Conservation (phyloP, 176 grass and related monocot species). For the Oryza brachyantha region DNA sequence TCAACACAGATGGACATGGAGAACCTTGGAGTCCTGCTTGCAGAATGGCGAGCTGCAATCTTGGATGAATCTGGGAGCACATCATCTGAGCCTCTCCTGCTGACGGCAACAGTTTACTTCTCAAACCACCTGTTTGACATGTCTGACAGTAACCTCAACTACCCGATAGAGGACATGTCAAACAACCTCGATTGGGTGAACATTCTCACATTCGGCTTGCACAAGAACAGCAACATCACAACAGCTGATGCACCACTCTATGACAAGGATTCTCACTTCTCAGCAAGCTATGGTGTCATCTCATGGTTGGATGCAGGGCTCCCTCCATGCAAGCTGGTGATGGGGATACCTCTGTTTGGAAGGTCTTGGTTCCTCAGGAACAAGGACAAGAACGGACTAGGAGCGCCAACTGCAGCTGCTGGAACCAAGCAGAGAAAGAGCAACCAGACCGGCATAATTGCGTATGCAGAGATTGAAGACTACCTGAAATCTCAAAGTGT, state of each 20-base stretch:
- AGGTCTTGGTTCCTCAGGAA: constrained; percentile 74
- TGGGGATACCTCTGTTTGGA: constrained; percentile 69
- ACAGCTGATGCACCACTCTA: constrained; percentile 54
- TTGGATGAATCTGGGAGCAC: constrained; percentile 33
- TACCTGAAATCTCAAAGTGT: constrained; percentile 29
- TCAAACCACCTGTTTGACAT: constrained; percentile 68
- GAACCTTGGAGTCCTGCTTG: constrained; percentile 51
- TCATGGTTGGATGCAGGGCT: constrained; percentile 79
- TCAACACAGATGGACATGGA: constrained; percentile 46
- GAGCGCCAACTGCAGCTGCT: constrained; percentile 49
- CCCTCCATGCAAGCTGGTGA: constrained; percentile 63
- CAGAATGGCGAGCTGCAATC: constrained; percentile 58
- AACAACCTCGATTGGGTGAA: constrained; percentile 61
- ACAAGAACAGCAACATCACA: constrained; percentile 49
- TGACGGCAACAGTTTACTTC: constrained; percentile 65
- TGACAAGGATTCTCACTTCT: constrained; percentile 66
- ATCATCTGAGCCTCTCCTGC: constrained; percentile 43
- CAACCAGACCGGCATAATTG: constrained; percentile 64
- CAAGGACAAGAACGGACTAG: constrained; percentile 62
- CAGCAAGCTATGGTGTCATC: constrained; percentile 60
- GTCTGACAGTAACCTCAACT: constrained; percentile 49
- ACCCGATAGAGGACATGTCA: constrained; percentile 54
- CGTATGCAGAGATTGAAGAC: constrained; percentile 57
- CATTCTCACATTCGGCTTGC: constrained; percentile 53
- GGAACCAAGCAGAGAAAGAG: constrained; percentile 68